These are phyloP conservation scores for Thermomucor indicae-seudaticae DNA, from an alignment of 371 early-diverging fungal species.

Conservation along the genomic window DNA sequence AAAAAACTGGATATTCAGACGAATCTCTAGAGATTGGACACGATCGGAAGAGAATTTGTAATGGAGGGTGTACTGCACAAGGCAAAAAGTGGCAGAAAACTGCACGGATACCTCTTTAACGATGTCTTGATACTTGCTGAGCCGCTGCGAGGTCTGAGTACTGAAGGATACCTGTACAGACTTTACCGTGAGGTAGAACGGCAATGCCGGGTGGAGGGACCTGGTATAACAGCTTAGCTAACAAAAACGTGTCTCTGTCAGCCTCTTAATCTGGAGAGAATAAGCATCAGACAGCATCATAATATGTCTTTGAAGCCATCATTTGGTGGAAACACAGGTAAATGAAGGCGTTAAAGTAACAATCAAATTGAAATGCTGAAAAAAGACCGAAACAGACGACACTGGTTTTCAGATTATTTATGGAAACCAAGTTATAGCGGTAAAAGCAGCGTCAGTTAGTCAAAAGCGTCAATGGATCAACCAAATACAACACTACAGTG, in stretches of 20 bases:
- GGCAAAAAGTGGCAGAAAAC: conserved; percentile 78
- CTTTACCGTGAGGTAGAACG: conserved; percentile 57
- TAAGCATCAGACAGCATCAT: conserved; percentile 25
- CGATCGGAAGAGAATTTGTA: conserved; percentile 69
- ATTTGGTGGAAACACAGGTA: conserved; percentile 14
- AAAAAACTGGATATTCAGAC: no score
- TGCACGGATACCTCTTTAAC: conserved; percentile 84
- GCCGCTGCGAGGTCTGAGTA: conserved; percentile 37
- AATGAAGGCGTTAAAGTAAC: background rate
- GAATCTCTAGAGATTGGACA: conserved; percentile 41
- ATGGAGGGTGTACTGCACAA: conserved; percentile 82
- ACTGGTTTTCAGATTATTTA: conserved; percentile 59
- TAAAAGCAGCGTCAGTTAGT: conserved; percentile 49
- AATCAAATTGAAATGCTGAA: conserved; percentile 4
- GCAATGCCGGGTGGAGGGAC: background rate
- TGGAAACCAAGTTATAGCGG: conserved; percentile 49
- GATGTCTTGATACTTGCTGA: conserved; percentile 75
- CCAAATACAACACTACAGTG: conserved; percentile 44
- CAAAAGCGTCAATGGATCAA: conserved; percentile 66
- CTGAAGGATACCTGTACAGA: conserved; percentile 42
- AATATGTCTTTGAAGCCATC: conserved; percentile 26
- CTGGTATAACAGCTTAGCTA: background rate
- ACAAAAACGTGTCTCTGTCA: conserved; percentile 1
- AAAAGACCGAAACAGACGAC: conserved; percentile 33
- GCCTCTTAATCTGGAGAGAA: conserved; percentile 27